These are phyloP conservation scores for Wickerhamomyces ciferrii DNA, from an alignment of 805 yeast genomes.

Conservation along the genomic window DNA sequence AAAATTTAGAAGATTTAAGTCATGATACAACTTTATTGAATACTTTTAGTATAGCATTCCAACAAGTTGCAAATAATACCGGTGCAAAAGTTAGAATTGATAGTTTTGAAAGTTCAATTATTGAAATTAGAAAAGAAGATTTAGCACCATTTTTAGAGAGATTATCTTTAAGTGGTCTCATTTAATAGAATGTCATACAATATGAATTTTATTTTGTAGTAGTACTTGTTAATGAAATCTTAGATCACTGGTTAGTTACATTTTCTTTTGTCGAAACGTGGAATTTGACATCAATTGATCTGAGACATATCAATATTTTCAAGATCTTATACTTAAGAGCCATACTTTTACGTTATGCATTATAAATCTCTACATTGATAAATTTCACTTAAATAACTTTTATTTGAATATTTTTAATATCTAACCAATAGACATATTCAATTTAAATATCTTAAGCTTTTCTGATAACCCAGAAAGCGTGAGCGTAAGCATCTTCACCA, in stretches of 20 bases:
- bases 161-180: conserved; percentile 67
- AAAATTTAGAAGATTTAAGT: conserved; percentile 24
- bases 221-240: too few relatives aligned
- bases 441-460: neutral
- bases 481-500: conserved; percentile 46
- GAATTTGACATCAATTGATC: too few relatives aligned
- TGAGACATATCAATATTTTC: too few relatives aligned
- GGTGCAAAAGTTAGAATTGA: conserved; percentile 90
- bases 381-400: too few relatives aligned
- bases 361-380: too few relatives aligned
- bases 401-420: too few relatives aligned
- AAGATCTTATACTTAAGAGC: too few relatives aligned
- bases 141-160: conserved; percentile 81
- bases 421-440: too few relatives aligned
- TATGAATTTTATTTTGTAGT: neutral
- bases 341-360: too few relatives aligned
- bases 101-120: conserved; percentile 90
- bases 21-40: conserved; percentile 51
- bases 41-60: conserved; percentile 88
- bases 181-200: conserved; percentile 20
- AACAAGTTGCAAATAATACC: conserved; percentile 75
- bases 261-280: neutral
- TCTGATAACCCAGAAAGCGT: neutral
- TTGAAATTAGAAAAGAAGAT: conserved; percentile 86
- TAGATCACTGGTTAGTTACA: too few relatives aligned